Evolutionary conservation across 2,329 filamentous ascomycete species (phyloP).

Genomic region (Penicillium sp.): DNA sequence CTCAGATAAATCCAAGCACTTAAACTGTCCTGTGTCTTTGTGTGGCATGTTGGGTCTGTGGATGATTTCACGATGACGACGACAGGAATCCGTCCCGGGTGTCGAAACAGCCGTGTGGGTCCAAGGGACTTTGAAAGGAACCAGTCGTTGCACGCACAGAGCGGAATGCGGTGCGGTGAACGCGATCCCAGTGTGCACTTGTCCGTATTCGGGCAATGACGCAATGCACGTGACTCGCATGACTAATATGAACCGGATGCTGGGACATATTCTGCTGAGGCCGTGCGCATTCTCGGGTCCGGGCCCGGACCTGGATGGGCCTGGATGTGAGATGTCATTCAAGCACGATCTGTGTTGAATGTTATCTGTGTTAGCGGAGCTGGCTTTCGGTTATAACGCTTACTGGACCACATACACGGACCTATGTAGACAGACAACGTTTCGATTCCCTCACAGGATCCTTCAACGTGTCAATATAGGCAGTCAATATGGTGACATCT

Average conservation of each 20-base stretch:
- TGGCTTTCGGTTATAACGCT: too few species aligned
- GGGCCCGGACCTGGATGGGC: not conserved
- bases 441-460: too few species aligned
- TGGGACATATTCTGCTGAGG: not conserved
- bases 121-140: not conserved
- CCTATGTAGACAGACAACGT: too few species aligned
- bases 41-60: not conserved
- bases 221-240: conserved; percentile 9
- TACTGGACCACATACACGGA: too few species aligned
- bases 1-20: not conserved
- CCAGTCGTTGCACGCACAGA: not conserved
- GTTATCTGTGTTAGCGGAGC: too few species aligned
- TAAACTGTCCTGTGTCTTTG: not conserved
- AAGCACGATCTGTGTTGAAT: too few species aligned
- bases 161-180: conserved; percentile 2
- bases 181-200: not conserved
- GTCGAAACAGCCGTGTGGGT: conserved; percentile 11
- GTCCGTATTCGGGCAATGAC: conserved; percentile 18
- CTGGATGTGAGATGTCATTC: not conserved
- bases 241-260: not conserved
- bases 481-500: too few species aligned
- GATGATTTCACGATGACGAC: conserved; percentile 43
- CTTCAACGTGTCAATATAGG: too few species aligned
- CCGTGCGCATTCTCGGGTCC: conserved; percentile 1
- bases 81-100: conserved; percentile 30